A percentile compares a stretch with the other conserved stretches of the same genome.
Conservation (phyloP, 805 yeast genomes). For the Metschnikowia lachancei region DNA sequence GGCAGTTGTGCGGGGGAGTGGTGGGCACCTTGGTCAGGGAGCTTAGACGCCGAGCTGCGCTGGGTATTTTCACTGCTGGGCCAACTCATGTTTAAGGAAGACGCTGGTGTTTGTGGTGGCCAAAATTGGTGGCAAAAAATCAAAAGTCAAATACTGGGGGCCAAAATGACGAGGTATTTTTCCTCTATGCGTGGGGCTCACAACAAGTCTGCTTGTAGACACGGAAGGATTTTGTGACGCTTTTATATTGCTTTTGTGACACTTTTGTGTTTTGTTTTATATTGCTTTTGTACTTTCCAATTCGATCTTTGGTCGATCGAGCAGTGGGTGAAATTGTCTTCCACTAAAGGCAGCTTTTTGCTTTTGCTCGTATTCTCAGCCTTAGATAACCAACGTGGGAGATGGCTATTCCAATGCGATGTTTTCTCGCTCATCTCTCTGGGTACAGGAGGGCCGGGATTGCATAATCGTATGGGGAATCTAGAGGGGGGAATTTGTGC, state of each 20-base stretch:
- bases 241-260: too few relatives aligned
- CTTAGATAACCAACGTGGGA: slow-evolving; percentile 1
- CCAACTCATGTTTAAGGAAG: slow-evolving; percentile 12
- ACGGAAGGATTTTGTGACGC: too few relatives aligned
- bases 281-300: too few relatives aligned
- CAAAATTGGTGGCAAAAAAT: too few relatives aligned
- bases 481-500: too few relatives aligned
- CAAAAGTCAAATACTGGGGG: too few relatives aligned
- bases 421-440: slow-evolving; percentile 18
- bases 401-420: slow-evolving; percentile 9
- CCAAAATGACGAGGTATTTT: too few relatives aligned
- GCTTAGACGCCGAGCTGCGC: slow-evolving; percentile 1
- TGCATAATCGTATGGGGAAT: too few relatives aligned
- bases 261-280: too few relatives aligned
- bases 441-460: slow-evolving; percentile 13
- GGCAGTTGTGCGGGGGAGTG: slow-evolving; percentile 3
- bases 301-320: too few relatives aligned
- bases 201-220: too few relatives aligned
- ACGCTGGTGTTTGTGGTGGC: background rate
- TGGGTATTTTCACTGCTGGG: slow-evolving; percentile 11
- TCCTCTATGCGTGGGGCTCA: background rate
- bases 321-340: too few relatives aligned
- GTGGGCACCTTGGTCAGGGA: background rate
- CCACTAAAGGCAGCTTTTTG: background rate
- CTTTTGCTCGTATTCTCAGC: background rate